Evolutionary conservation across 495 filamentous ascomycete species (phyloP).

Genomic region (Thermochaetoides thermophila): DNA sequence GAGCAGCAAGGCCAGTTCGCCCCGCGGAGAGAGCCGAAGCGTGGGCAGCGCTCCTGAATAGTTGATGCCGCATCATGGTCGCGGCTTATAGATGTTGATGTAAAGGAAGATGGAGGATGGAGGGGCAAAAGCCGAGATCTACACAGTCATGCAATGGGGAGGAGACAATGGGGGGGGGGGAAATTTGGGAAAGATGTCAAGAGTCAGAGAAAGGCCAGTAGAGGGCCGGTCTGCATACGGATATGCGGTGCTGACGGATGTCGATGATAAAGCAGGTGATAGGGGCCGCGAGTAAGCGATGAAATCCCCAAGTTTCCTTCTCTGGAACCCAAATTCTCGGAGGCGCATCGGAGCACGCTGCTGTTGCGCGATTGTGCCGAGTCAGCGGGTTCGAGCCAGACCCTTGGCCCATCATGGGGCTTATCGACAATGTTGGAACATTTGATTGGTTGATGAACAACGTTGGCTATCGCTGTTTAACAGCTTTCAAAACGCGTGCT

Average conservation of each 20-base stretch:
- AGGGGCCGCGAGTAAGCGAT: not conserved
- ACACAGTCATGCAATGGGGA: not conserved
- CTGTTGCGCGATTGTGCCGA: not conserved
- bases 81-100: not conserved
- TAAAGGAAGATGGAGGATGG: not conserved
- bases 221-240: not conserved
- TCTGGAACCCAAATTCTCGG: not conserved
- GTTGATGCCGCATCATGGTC: slow-evolving; percentile 15
- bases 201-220: not conserved
- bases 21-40: slow-evolving; percentile 8
- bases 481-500: no score
- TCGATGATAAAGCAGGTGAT: not conserved
- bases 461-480: no score
- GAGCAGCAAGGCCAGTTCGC: slow-evolving; percentile 13
- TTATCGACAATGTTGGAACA: no score
- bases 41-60: slow-evolving; percentile 12
- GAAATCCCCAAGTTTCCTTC: not conserved
- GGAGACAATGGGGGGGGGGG: no score
- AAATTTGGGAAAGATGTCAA: not conserved
- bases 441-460: no score
- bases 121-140: not conserved
- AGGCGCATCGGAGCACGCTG: not conserved
- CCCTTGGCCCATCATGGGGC: no score
- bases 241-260: not conserved
- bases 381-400: not conserved